phyloP scores from a whole-genome alignment of 768 basidiomycete species.

The Phaeotremella skinneri region DNA sequence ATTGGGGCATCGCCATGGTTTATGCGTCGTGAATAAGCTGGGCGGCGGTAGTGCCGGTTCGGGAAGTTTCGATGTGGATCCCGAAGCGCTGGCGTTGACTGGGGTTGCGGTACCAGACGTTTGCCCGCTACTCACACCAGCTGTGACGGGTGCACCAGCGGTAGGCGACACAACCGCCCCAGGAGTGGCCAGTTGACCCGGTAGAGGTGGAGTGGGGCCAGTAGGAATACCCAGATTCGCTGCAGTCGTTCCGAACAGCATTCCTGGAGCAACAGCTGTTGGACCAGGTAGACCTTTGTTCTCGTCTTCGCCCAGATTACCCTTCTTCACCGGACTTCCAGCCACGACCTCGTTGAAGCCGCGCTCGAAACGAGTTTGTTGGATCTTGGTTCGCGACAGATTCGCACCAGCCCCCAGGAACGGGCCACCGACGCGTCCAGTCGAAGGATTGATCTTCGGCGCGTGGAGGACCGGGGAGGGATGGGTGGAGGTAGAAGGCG shows the following conservation, averaged over 20 bases:
- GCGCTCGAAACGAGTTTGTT: conserved; percentile 37
- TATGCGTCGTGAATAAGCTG: conserved; percentile 47
- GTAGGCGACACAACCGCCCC: not conserved
- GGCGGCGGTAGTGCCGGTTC: conserved; percentile 41
- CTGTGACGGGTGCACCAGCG: not conserved
- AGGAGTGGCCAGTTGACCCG: conserved; percentile 13
- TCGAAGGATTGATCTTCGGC: conserved; percentile 32
- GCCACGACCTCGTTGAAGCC: conserved; percentile 47
- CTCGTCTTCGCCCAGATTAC: conserved; percentile 6
- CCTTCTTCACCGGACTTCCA: conserved; percentile 12
- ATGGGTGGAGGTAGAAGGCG: conserved; percentile 37
- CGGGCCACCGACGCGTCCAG: conserved; percentile 4
- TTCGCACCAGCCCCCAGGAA: conserved; percentile 28
- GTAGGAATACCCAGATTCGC: conserved; percentile 40
- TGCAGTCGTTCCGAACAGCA: conserved; percentile 37
- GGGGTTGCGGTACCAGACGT: not conserved
- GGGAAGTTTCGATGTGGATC: conserved; percentile 9
- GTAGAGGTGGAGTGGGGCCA: conserved; percentile 20
- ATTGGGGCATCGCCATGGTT: conserved; percentile 70
- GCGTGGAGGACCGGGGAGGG: conserved; percentile 41
- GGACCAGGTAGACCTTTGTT: conserved; percentile 10
- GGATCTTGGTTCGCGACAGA: conserved; percentile 10
- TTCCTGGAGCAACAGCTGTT: conserved; percentile 44
- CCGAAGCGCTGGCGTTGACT: conserved; percentile 11
- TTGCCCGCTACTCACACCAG: not conserved